phyloP scores from a whole-genome alignment of 257 asterid genomes.

The Jaltomata sinuosa region DNA sequence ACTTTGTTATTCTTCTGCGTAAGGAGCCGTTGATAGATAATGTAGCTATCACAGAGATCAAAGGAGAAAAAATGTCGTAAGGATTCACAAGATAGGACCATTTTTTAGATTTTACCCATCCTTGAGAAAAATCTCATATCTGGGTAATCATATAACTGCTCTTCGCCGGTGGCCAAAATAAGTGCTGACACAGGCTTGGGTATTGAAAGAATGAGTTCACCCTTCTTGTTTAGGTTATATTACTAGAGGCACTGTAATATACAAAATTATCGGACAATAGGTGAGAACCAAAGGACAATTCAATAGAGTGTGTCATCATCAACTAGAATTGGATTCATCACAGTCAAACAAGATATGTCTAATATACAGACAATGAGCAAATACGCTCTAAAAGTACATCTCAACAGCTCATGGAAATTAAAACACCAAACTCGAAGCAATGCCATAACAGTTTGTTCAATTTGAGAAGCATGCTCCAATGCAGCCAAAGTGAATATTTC shows the following conservation, averaged over 20 bases:
- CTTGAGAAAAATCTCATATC: neutral
- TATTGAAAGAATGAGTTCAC: neutral
- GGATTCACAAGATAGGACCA: neutral
- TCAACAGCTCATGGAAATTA: neutral
- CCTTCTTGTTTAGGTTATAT: neutral
- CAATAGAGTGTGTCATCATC: neutral
- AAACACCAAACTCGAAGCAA: neutral
- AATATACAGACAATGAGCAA: neutral
- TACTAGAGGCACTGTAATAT: neutral
- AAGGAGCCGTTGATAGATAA: neutral
- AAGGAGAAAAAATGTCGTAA: neutral
- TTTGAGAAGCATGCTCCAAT: neutral
- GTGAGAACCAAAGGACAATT: neutral
- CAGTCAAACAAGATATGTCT: neutral
- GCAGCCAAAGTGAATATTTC: neutral
- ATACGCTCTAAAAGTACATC: neutral
- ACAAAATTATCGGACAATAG: neutral
- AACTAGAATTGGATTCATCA: neutral
- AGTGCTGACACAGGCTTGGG: neutral
- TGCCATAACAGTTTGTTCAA: neutral
- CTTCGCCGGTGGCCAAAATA: neutral
- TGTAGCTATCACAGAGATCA: neutral
- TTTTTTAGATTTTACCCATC: neutral
- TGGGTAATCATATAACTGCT: neutral
- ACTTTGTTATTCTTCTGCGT: neutral